Evolutionary conservation across 768 basidiomycete species (phyloP), one percentile per base, ranked within the genome.

Genomic region (Boletus vermiculosoides): DNA sequence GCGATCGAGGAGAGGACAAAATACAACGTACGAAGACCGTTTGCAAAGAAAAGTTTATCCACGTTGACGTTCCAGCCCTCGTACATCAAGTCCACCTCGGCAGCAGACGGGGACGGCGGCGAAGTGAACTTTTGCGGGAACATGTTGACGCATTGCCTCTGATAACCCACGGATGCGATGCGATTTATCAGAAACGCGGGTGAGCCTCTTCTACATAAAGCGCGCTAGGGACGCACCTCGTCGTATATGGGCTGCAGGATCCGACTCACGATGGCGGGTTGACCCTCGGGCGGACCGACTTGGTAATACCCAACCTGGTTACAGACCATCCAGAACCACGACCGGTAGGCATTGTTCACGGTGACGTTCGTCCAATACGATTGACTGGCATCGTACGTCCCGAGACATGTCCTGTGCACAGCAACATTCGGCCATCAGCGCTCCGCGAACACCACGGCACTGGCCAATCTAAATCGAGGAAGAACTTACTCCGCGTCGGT

Each of bases 101-200:
- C 62, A 0, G 74, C 76, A 12, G 80, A 72, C 0, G 83, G 81
- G 4, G 66, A 68, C 3, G 81, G 81, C 0, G 79, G 73, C 1
- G 62, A 64, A 5, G 76, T 70, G 75, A 86, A 89, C 11, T 79
- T 81, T 4, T 76, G 74, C 1, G 85, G 81, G 75, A 88, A 89
- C 81, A 83, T 82, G 57, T 80, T 74, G 55, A 80, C 80, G 69
- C 87, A 89, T 80, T 84, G 85, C n/a, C 88, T 78, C 85, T 87
- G 61, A 50, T 22, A 18, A 25, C 25, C 25, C 5, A 75, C 71
- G 10, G 16, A 39, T n/a, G 37, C 13, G 49, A 46, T 25, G 5
- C 25, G 25, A 25, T 25, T 5, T 2, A 25, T 46, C 30, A 31
- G 45, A 23, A n/a, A 12, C 33, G 4, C 6, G 20, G 45, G 44